Evolutionary conservation across 306 rosid genomes (phyloP), one percentile per base, ranked within the genome.

Genomic region (Medicago lupulina): DNA sequence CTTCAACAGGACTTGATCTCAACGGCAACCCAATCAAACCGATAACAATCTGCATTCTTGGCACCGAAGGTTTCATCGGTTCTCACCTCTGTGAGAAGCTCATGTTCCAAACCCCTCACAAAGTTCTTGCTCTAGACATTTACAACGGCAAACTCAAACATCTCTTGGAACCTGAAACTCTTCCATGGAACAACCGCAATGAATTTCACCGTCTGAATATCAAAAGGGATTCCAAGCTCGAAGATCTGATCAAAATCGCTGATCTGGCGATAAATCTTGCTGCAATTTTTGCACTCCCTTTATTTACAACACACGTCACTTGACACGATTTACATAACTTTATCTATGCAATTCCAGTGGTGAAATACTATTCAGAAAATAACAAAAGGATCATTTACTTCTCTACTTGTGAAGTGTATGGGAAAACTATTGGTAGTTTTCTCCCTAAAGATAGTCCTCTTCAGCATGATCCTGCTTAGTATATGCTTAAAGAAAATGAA

Each of bases 191-290:
- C 3, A 92, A 86, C 28, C 92, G 99, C 31, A 95, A 92, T 83
- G 88, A 86, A 76, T 95, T 95, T 83, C 99, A 95, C 85, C 97
- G 99, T 50, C 87, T 95, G 79, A 95, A 95, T 85, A 95, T 95
- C 80, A 95, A 95, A 84, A 82, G 89, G 18, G 97, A 95, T 66
- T 90, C 97, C 1, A 75, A 97, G 25, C 99, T 95, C 23, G 99
- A 95, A 46, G 96, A 97, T 16, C 99, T 95, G 63, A 88, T 95
- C 83, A 90, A 89, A 83, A 90, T 87, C 90, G 81, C 99, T 60
- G 99, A 95, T 92, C 99, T 95, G 93, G 99, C 96, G 0, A 90
- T 95, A 54, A 95, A 95, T 76, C 95, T 95, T 47, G 99, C 97
- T 68, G 99, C 99, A 6, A 95, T n/a, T n/a, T 95, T 51, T 95